Base-by-base conservation (phyloP, 768 basidiomycete species). In the Suillus sp. region DNA sequence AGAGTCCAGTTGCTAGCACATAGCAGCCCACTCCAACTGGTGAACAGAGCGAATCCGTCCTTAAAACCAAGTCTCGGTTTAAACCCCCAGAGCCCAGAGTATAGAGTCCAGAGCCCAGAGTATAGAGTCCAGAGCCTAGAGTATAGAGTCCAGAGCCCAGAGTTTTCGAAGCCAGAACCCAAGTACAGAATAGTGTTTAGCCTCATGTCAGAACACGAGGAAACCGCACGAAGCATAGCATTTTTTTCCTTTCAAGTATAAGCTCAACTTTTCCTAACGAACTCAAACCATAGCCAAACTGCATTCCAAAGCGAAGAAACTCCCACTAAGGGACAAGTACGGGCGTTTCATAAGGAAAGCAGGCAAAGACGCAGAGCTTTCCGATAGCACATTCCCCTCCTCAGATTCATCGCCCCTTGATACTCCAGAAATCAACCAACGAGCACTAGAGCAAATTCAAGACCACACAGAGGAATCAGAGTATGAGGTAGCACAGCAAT, bases 11-110 rank as follows among this genome's bases (percentile, higher is more conserved):
- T n/a, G n/a, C n/a, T n/a, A n/a, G n/a, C n/a, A n/a, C n/a, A n/a
- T n/a, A n/a, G n/a, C n/a, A n/a, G n/a, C n/a, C 43, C 43, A 45
- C 20, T 45, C 43, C 43, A 45, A 45, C 43, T 45, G 43, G 43
- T 45, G 43, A 45, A 45, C 43, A 45, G 43, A 20, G 42, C 20
- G 8, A 42, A 20, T 20, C 1, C 38, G 1, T 40, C 38, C n/a
- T n/a, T n/a, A n/a, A n/a, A n/a, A n/a, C 16, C 18, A 42, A 42
- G 0, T 42, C 18, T 18, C 40, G 38, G n/a, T n/a, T n/a, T n/a
- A n/a, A n/a, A n/a, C n/a, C n/a, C n/a, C n/a, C 38, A 40, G 14
- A 40, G 16, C 4, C 16, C 13, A 0, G 13, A 37, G 13, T 0
- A 13, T 38, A 38, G 38, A 40, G 38, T 4, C 1, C 1, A 40